phyloP scores from a whole-genome alignment of 2,329 filamentous ascomycete genomes.

The Colletotrichum endophyticum region DNA sequence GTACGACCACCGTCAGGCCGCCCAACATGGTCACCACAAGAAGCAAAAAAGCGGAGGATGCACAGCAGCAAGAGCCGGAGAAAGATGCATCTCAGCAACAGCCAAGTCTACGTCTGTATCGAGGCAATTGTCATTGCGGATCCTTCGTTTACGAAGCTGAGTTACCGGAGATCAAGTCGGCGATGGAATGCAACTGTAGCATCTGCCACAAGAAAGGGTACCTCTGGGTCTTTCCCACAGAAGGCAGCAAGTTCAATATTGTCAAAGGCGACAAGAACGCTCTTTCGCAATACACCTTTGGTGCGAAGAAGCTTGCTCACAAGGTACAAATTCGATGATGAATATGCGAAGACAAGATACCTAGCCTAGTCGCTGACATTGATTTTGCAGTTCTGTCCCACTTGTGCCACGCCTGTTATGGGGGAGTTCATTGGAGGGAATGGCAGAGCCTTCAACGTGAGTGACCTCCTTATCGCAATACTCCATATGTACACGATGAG shows the following conservation, averaged over 20 bases:
- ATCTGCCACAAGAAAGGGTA: slow-evolving; percentile 61
- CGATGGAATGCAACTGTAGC: slow-evolving; percentile 69
- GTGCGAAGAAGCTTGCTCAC: slow-evolving; percentile 39
- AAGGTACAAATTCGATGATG: slow-evolving; percentile 38
- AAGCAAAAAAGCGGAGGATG: neutral
- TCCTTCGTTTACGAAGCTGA: slow-evolving; percentile 55
- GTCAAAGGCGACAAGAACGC: slow-evolving; percentile 47
- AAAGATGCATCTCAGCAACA: neutral
- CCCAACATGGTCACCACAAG: neutral
- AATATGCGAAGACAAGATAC: neutral
- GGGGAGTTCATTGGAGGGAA: slow-evolving; percentile 28
- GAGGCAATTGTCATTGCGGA: slow-evolving; percentile 63
- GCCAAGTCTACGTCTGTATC: slow-evolving; percentile 34
- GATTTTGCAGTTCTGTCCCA: slow-evolving; percentile 52
- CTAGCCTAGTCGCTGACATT: neutral
- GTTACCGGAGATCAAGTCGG: slow-evolving; percentile 61
- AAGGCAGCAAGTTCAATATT: slow-evolving; percentile 37
- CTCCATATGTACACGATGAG: neutral
- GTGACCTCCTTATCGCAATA: neutral
- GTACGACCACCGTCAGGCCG: neutral
- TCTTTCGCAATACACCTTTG: slow-evolving; percentile 51
- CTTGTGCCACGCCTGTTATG: slow-evolving; percentile 51
- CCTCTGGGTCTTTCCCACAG: slow-evolving; percentile 38
- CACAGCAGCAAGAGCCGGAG: neutral
- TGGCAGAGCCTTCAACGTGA: slow-evolving; percentile 45